phyloP scores from a whole-genome alignment of 129 eudicot species.

The Flaveria trinervia region DNA sequence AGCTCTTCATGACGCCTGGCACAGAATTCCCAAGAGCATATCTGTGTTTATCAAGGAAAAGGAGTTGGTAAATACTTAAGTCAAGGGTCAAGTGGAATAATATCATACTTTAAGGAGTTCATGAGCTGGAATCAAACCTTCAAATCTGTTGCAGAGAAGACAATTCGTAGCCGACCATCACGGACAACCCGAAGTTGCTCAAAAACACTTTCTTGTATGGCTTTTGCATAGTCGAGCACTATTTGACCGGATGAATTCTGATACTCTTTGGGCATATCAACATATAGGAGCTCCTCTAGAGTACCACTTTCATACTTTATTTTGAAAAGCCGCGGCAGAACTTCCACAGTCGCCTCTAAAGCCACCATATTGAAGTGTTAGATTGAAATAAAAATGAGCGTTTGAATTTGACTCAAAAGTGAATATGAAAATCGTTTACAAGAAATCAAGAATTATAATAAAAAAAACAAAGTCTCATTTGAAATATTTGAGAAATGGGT shows the following conservation, averaged over 20 bases:
- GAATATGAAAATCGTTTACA: neutral
- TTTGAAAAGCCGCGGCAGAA: constrained; percentile 91
- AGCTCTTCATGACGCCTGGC: constrained; percentile 98
- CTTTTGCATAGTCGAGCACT: constrained; percentile 95
- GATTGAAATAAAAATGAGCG: neutral
- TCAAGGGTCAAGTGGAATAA: neutral
- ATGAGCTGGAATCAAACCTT: constrained; percentile 50
- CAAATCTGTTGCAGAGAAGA: constrained; percentile 78
- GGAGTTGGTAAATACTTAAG: constrained; percentile 3
- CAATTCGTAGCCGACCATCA: constrained; percentile 91
- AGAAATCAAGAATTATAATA: neutral
- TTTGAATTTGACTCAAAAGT: neutral
- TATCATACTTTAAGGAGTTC: neutral
- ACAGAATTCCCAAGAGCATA: constrained; percentile 99
- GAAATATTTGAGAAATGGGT: neutral
- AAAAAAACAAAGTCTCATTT: neutral
- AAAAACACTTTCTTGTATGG: constrained; percentile 97
- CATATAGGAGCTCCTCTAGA: constrained; percentile 89
- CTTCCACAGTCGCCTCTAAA: constrained; percentile 97
- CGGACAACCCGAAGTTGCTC: constrained; percentile 99
- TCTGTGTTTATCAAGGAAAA: constrained; percentile 39
- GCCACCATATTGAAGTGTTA: constrained; percentile 23
- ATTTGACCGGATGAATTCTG: constrained; percentile 97
- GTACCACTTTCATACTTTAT: constrained; percentile 98
- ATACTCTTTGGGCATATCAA: constrained; percentile 94